These are phyloP conservation scores for Westerdykella ornata DNA, from an alignment of 2,329 filamentous ascomycete species.

Conservation along the genomic window DNA sequence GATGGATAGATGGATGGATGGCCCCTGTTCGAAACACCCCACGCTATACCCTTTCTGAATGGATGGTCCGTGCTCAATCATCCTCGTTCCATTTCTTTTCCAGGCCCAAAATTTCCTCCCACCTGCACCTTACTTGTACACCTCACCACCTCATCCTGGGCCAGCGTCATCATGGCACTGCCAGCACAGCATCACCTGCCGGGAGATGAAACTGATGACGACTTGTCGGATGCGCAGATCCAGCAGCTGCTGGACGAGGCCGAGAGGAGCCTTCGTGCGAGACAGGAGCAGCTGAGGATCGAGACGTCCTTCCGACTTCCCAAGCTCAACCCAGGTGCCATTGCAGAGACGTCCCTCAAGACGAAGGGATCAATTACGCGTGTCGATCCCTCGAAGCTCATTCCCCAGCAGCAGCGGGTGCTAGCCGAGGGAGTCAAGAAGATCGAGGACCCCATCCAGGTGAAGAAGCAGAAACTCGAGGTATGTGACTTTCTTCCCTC, in stretches of 20 bases:
- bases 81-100: conserved; percentile 5
- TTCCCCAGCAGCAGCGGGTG: conserved; percentile 44
- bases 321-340: conserved; percentile 42
- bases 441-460: conserved; percentile 48
- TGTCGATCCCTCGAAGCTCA: conserved; percentile 47
- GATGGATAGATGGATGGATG: background rate
- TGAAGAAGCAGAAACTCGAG: conserved; percentile 45
- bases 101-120: conserved; percentile 24
- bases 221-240: conserved; percentile 58
- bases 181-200: conserved; percentile 31
- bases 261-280: conserved; percentile 50
- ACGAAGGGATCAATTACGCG: conserved; percentile 48
- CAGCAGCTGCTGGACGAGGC: conserved; percentile 58
- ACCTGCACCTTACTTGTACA: no score
- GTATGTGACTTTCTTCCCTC: conserved; percentile 56
- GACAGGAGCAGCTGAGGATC: conserved; percentile 21
- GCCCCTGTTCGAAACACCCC: background rate
- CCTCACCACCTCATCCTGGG: conserved; percentile 17
- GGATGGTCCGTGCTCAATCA: conserved; percentile 8
- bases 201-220: conserved; percentile 37
- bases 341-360: conserved; percentile 50
- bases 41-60: background rate
- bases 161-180: conserved; percentile 32
- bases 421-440: conserved; percentile 46
- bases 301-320: conserved; percentile 44